Conservation (phyloP, 2,329 filamentous ascomycete species). For the Pseudocercospora pini-densiflorae region DNA sequence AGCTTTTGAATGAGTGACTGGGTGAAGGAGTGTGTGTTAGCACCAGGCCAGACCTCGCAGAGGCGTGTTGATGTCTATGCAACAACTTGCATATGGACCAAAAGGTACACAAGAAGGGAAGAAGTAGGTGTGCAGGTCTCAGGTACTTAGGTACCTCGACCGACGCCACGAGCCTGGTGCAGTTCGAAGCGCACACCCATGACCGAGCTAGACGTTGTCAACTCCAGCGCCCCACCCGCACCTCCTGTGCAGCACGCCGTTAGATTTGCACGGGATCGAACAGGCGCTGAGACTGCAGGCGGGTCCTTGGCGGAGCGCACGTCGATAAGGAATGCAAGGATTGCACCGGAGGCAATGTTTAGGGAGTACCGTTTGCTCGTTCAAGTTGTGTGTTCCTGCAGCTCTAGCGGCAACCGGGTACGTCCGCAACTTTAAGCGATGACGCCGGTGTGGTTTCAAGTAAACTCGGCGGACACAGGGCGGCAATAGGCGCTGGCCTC, state of each 20-base stretch:
- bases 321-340: slow-evolving; percentile 22
- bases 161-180: slow-evolving; percentile 23
- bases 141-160: slow-evolving; percentile 26
- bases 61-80: slow-evolving; percentile 30
- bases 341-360: neutral
- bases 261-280: slow-evolving; percentile 19
- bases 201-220: neutral
- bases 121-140: slow-evolving; percentile 23
- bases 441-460: slow-evolving; percentile 5
- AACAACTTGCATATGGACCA: slow-evolving; percentile 27
- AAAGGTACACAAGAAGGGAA: slow-evolving; percentile 19
- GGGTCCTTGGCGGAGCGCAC: slow-evolving; percentile 13
- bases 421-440: neutral
- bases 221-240: slow-evolving; percentile 15
- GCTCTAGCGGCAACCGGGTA: neutral
- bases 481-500: slow-evolving; percentile 2
- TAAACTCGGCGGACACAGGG: slow-evolving; percentile 3
- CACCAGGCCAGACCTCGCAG: slow-evolving; percentile 37
- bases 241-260: slow-evolving; percentile 23
- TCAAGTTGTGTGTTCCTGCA: neutral
- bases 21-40: slow-evolving; percentile 33
- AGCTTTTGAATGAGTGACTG: slow-evolving; percentile 32
- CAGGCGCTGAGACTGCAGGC: slow-evolving; percentile 19
- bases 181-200: neutral
- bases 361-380: neutral